Percentiles rank a stretch among this genome's conserved stretches.
These are phyloP conservation scores for Lithohypha guttulata DNA, from an alignment of 2,329 filamentous ascomycete species.

Conservation along the genomic window DNA sequence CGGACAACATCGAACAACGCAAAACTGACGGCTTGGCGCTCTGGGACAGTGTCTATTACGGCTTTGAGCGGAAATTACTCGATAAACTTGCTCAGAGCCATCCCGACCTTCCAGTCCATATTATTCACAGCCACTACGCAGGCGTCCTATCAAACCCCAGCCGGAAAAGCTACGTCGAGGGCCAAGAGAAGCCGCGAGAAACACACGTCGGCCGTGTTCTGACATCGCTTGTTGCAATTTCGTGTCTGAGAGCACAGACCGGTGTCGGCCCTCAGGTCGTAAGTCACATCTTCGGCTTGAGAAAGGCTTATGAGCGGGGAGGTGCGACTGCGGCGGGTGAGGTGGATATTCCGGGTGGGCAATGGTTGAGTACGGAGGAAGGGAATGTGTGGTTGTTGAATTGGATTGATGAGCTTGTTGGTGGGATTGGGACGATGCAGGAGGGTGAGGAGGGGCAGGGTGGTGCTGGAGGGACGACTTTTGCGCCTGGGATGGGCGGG, in stretches of 20 bases:
- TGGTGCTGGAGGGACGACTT: conserved; percentile 42
- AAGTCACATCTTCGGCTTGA: conserved; percentile 68
- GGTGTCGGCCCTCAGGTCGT: conserved; percentile 74
- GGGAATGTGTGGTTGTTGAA: conserved; percentile 54
- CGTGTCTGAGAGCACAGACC: conserved; percentile 66
- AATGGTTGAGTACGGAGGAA: conserved; percentile 55
- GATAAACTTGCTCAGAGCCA: conserved; percentile 63
- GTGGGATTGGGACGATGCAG: conserved; percentile 26
- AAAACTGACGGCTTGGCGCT: conserved; percentile 51
- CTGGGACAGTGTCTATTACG: conserved; percentile 68
- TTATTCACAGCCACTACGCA: conserved; percentile 64
- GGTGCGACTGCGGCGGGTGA: conserved; percentile 32
- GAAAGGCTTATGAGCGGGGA: conserved; percentile 64
- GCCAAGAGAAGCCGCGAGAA: conserved; percentile 31
- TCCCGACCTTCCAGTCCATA: conserved; percentile 71
- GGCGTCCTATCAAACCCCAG: conserved; percentile 61
- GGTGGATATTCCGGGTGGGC: conserved; percentile 39
- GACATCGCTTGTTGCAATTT: conserved; percentile 62
- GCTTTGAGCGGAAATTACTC: conserved; percentile 61
- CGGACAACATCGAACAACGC: conserved; percentile 45
- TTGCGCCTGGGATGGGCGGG: conserved; percentile 41
- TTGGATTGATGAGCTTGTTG: conserved; percentile 51
- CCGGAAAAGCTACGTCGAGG: conserved; percentile 7
- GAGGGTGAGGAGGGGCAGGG: conserved; percentile 22
- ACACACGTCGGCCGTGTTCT: conserved; percentile 56